Evolutionary conservation across 2,329 filamentous ascomycete species (phyloP), one percentile per base, ranked within the genome.

Genomic region (Lachnellula subtilissima): DNA sequence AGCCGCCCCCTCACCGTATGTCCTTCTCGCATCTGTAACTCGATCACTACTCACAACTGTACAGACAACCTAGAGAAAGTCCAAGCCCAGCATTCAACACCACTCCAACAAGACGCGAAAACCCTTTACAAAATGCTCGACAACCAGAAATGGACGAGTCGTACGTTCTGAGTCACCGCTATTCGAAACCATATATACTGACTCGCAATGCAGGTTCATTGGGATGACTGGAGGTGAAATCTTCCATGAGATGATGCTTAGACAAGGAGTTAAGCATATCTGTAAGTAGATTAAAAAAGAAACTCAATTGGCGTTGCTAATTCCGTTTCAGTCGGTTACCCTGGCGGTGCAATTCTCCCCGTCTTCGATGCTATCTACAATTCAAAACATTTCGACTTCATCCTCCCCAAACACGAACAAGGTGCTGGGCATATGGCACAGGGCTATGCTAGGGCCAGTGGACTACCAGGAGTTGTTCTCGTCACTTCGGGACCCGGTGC

Each of bases 331-430:
- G 86, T 92, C 69, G 88, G 88, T 60, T 97, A 97, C 76, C 90
- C 93, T 64, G 93, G 93, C 68, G 93, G 94, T 71, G 92, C 94
- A 64, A 97, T 97, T 75, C 86, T 97, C 37, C 94, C 94, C 67
- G 93, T 97, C 45, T 97, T 97, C 78, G 94, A 99, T 74, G 94
- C 94, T 69, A 97, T 99, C 71, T 96, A 96, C 82, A 96, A 97
- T 78, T 97, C 93, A 56, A 86, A 89, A 78, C 88, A 97, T 75
- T 96, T 97, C 77, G 87, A 97, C 61, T 97, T 99, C 71, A 85
- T 97, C 73, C 85, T 97, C 8, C 94, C 94, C 32, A 86, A 89
- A 74, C 94, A 99, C 76, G 94, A 97, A 77, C 94, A 99, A 76
- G 94, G 94, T 64, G 94, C 94, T 56, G 94, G 94, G 62, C 94